Evolutionary conservation across 1,284 basidiomycete species (phyloP), one percentile per base, ranked within the genome.

Genomic region (Ceratorhiza oryzae-sativae): DNA sequence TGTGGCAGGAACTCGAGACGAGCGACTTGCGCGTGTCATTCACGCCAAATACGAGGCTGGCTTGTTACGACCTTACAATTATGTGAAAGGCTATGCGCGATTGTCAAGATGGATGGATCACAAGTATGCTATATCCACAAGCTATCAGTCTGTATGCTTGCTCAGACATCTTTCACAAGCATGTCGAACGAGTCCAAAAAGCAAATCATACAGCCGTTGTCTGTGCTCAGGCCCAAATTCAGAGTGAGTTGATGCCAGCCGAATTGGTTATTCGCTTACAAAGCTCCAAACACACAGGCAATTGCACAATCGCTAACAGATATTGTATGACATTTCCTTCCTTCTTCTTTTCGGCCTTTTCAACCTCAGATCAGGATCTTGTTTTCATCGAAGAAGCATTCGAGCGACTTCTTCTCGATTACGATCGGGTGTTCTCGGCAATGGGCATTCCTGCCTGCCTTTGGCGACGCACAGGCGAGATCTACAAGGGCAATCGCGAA

Each of bases 311-410:
- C 90, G 18, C 82, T 98, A 70, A 90, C 91, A 72, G 94, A 98
- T 80, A 89, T 98, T 36, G 91, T 90, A 39, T 13, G 75, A 71
- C 86, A 80, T 18, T 41, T 42, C 10, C 27, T 51, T 36, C 45
- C 32, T 25, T 56, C 15, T 67, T 55, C 56, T 30, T 62, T 53
- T 45, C 12, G 55, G 71, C 60, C 20, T 49, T 6, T 20, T 39
- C 5, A 59, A n/a, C 72, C 18, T 46, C 18, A 15, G 46, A 34
- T 12, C 74, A 92, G 86, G 97, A 99, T 79, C 86, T 98, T n/a
- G 93, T 98, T 18, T 97, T 97, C 79, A 95, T 97, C 76, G 95
- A 97, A 81, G 97, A 98, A 82, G 95, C 94, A 0, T 98, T 98
- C 78, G 97, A 99, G 79, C 90, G 97, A 0, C 84, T 98, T 72